Evolutionary conservation across 192 early-diverging fungal species (phyloP).

Genomic region (Endogone sp.): DNA sequence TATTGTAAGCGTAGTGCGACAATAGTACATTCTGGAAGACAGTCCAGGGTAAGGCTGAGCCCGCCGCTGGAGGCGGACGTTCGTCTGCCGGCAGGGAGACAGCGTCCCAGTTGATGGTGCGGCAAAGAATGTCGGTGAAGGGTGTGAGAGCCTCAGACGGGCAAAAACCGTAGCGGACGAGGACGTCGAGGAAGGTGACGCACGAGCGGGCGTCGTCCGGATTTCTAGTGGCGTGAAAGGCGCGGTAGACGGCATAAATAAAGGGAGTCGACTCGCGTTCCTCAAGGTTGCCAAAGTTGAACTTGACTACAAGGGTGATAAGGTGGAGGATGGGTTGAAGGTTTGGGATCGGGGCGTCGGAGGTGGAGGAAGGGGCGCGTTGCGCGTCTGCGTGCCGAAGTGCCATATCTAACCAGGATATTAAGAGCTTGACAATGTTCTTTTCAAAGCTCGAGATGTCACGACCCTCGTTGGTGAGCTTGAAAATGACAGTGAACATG

Average conservation of each 20-base stretch:
- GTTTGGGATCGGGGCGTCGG: constrained; percentile 23
- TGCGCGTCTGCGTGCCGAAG: constrained; percentile 31
- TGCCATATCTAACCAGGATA: constrained; percentile 43
- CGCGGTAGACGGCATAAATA: constrained; percentile 38
- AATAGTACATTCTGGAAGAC: constrained; percentile 61
- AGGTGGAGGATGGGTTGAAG: constrained; percentile 46
- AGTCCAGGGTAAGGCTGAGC: constrained; percentile 33
- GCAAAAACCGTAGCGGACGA: constrained; percentile 52
- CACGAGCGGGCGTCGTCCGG: constrained; percentile 36
- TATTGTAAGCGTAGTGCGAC: constrained; percentile 57
- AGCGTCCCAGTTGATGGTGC: constrained; percentile 20
- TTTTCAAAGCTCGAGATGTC: constrained; percentile 58
- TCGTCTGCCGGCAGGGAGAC: constrained; percentile 1
- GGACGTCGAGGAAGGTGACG: constrained; percentile 48
- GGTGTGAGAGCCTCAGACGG: constrained; percentile 37
- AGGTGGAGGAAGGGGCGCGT: neutral
- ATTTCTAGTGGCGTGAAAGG: constrained; percentile 34
- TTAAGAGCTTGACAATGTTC: constrained; percentile 45
- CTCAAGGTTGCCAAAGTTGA: constrained; percentile 56
- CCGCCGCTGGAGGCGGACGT: too few relatives aligned
- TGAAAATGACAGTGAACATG: constrained; percentile 41
- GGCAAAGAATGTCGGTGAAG: constrained; percentile 50
- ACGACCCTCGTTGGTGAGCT: constrained; percentile 49
- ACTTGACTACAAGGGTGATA: constrained; percentile 43
- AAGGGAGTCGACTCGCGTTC: constrained; percentile 44